Evolutionary conservation across 805 yeast species (phyloP).

Genomic region (Scheffersomyces coipomensis): DNA sequence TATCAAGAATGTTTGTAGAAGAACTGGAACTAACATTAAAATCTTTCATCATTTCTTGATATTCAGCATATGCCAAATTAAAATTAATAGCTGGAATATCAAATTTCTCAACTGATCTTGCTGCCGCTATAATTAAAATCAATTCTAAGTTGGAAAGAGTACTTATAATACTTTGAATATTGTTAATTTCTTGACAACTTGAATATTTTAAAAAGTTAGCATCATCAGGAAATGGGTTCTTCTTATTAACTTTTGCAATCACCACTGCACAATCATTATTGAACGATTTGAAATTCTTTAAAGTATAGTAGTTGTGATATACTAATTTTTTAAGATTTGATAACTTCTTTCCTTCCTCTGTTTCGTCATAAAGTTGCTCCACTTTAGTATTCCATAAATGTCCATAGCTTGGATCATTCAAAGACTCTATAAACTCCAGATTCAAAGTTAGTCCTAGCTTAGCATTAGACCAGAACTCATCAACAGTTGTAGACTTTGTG

Average conservation of each 20-base stretch:
- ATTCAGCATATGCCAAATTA: conserved; percentile 76
- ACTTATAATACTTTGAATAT: conserved; percentile 23
- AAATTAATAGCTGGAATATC: conserved; percentile 66
- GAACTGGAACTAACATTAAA: conserved; percentile 35
- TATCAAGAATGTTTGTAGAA: conserved; percentile 34
- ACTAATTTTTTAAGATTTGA: conserved; percentile 15
- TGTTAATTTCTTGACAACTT: conserved; percentile 20
- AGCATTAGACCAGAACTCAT: conserved; percentile 51
- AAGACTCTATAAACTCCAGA: conserved; percentile 11
- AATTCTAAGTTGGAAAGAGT: conserved; percentile 69
- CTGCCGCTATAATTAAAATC: conserved; percentile 69
- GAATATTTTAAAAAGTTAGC: conserved; percentile 17
- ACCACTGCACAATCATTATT: conserved; percentile 42
- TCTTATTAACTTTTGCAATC: conserved; percentile 26
- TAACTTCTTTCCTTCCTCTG: conserved; percentile 5
- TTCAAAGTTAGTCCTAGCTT: conserved; percentile 32
- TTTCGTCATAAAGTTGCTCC: conserved; percentile 21
- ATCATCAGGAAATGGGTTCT: conserved; percentile 15
- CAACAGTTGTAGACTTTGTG: conserved; percentile 44
- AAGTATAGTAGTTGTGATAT: conserved; percentile 50
- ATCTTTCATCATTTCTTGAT: conserved; percentile 49
- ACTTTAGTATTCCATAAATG: conserved; percentile 47
- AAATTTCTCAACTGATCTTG: conserved; percentile 63
- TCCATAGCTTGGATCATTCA: conserved; percentile 20
- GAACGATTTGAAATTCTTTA: conserved; percentile 55